Percentiles rank a stretch among this genome's conserved stretches.
These are phyloP conservation scores for Neoboletus magnificus DNA, from an alignment of 768 basidiomycete genomes.

Conservation along the genomic window DNA sequence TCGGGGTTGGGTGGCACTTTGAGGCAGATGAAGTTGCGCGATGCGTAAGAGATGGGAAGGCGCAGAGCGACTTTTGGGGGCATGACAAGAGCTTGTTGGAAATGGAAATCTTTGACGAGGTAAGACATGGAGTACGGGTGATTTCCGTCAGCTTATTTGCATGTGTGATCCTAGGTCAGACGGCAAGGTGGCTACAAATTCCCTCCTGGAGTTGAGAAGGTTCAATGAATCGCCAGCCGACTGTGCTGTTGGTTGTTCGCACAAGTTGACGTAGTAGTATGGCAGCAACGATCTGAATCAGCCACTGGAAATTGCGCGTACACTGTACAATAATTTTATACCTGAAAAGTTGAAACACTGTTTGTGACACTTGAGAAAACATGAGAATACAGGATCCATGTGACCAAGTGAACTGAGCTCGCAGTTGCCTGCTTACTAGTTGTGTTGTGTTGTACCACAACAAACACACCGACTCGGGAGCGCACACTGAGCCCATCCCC, in stretches of 20 bases:
- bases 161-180: constrained; percentile 46
- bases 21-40: constrained; percentile 87
- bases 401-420: not conserved
- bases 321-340: not conserved
- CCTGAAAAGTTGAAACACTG: not conserved
- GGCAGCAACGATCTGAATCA: not conserved
- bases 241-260: not conserved
- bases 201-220: constrained; percentile 61
- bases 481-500: not conserved
- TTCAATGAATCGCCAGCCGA: constrained; percentile 2
- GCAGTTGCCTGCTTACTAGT: not conserved
- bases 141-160: constrained; percentile 11
- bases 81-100: constrained; percentile 77
- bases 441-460: not conserved
- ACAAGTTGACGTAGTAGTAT: not conserved
- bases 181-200: constrained; percentile 64
- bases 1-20: constrained; percentile 76
- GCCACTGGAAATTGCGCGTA: not conserved
- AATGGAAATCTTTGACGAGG: constrained; percentile 86
- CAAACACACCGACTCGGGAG: not conserved
- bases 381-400: not conserved
- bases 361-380: not conserved
- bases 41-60: constrained; percentile 69
- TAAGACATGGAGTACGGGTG: constrained; percentile 27
- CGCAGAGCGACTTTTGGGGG: constrained; percentile 71